A percentile compares a stretch with the other conserved stretches of the same genome.
These are phyloP conservation scores for Sesbania bispinosa DNA, from an alignment of 306 rosid genomes.

Conservation along the genomic window DNA sequence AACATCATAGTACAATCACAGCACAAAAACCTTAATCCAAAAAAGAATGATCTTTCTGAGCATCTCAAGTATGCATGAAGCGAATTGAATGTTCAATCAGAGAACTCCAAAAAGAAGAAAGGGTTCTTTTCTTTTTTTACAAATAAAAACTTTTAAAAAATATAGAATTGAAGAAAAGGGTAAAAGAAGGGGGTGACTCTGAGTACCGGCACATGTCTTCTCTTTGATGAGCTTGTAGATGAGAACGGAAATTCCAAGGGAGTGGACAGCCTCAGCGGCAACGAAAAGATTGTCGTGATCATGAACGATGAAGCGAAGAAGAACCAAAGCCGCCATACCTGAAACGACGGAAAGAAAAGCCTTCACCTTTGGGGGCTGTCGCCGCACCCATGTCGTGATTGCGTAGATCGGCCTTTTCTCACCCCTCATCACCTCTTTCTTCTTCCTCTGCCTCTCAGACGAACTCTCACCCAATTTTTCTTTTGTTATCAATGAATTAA, in stretches of 20 bases:
- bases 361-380: slow-evolving; percentile 95
- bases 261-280: slow-evolving; percentile 94
- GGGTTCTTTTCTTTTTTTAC: too few species aligned
- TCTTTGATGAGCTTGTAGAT: slow-evolving; percentile 95
- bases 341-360: slow-evolving; percentile 85
- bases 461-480: too few species aligned
- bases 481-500: too few species aligned
- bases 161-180: too few species aligned
- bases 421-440: slow-evolving; percentile 51
- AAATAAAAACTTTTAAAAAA: too few species aligned
- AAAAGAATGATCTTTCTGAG: not conserved
- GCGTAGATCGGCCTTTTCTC: slow-evolving; percentile 69
- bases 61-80: not conserved
- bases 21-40: not conserved
- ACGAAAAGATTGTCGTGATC: slow-evolving; percentile 96
- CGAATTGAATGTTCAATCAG: not conserved
- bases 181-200: too few species aligned
- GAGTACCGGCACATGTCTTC: slow-evolving; percentile 97
- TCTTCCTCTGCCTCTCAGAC: not conserved
- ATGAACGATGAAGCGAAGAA: slow-evolving; percentile 89
- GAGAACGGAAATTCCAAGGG: slow-evolving; percentile 84
- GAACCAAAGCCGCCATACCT: slow-evolving; percentile 88
- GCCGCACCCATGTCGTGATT: slow-evolving; percentile 65
- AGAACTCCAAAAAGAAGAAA: not conserved
- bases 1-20: not conserved